Conservation (phyloP, 139 green algal species). For the Coelastrella sp. region DNA sequence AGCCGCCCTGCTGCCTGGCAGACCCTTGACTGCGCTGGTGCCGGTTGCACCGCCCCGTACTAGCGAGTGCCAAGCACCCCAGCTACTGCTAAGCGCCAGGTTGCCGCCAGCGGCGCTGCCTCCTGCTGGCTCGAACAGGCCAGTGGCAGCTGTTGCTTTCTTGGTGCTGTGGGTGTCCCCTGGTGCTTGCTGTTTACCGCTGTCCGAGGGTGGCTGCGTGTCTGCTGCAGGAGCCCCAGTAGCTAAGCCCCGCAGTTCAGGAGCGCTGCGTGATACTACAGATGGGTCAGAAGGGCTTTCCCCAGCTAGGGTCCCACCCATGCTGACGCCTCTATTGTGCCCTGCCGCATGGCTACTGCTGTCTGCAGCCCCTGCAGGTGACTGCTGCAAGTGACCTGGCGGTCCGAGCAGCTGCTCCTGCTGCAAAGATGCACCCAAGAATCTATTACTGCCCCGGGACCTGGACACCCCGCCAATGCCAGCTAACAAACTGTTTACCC, state of each 20-base stretch:
- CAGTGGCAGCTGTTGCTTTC: not conserved
- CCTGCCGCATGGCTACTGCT: not conserved
- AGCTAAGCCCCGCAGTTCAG: slow-evolving; percentile 18
- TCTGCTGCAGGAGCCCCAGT: not conserved
- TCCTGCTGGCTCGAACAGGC: not conserved
- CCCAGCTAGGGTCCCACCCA: not conserved
- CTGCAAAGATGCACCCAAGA: not conserved
- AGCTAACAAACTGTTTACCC: not conserved
- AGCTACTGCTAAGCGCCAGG: slow-evolving; percentile 27
- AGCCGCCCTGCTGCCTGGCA: slow-evolving; percentile 51
- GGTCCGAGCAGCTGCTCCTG: slow-evolving; percentile 2
- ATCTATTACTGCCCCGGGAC: not conserved
- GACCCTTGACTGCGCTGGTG: slow-evolving; percentile 20
- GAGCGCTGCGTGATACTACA: slow-evolving; percentile 26
- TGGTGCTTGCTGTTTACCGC: slow-evolving; percentile 5
- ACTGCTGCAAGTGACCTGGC: not conserved
- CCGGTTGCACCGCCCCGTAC: not conserved
- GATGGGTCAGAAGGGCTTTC: not conserved
- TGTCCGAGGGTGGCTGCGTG: not conserved
- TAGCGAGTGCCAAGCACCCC: not conserved
- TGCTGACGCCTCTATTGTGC: not conserved
- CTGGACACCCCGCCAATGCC: not conserved
- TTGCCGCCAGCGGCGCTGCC: not conserved
- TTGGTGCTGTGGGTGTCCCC: not conserved
- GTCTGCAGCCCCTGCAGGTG: not conserved